Base-by-base conservation (phyloP, 352 stramenopile genomes). In the Plasmopara muralis region DNA sequence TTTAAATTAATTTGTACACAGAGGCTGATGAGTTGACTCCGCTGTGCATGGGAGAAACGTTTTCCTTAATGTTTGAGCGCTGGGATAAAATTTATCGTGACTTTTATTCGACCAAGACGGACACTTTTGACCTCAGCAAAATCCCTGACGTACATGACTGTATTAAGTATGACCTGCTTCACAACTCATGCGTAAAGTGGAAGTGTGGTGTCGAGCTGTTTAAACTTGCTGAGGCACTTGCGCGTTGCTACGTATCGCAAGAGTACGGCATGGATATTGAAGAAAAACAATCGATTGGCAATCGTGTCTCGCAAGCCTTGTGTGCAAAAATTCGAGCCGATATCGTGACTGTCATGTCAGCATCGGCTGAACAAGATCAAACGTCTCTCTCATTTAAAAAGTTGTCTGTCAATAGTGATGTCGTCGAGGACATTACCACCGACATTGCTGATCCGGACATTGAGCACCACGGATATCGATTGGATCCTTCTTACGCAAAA, bases 61-160 rank as follows among this genome's bases (percentile, higher is more conserved):
- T 98, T 40, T 81, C 74, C 2, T 68, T 97, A 37, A 95, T 96
- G 84, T 76, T 90, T 15, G 93, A 98, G 55, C 79, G 84, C 47
- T 98, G 95, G 95, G 66, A 93, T 34, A 98, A 97, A 61, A 80
- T 98, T 34, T 85, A 89, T 57, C 87, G 90, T 20, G 94, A 98
- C 57, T 96, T 99, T 10, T 98, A 98, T 66, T 95, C 93, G 18
- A 50, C 56, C 12, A 93, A 93, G 50, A 89, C 74, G 20, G 74
- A 83, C 25, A 87, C 89, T 46, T 98, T 97, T 66, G 89, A 98
- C 68, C 66, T 98, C 34, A 96, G 85, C 45, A 89, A 97, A 54
- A 89, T 99, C 28, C 97, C 97, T 9, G 97, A 99, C 53, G 85
- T 99, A 6, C 96, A 98, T 65, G 96, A 99, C 68, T 98, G 96